Evolutionary conservation across 495 filamentous ascomycete species (phyloP).

Genomic region (Neurospora sp.): DNA sequence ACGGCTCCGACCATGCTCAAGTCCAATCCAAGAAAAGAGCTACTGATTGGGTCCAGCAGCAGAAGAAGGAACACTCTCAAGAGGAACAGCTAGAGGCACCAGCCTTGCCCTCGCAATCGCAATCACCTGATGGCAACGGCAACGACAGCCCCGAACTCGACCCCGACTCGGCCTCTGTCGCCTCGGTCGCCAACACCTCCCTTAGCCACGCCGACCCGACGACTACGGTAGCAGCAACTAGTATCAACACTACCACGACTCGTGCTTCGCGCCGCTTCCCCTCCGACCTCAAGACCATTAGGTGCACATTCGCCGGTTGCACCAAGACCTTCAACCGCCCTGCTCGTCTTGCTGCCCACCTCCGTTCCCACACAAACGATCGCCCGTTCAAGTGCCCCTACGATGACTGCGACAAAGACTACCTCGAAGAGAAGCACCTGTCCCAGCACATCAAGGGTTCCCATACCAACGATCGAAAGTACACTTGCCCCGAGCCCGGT

Average conservation of each 20-base stretch:
- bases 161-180: conserved; percentile 8
- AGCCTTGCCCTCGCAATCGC: neutral
- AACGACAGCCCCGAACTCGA: neutral
- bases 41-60: neutral
- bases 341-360: conserved; percentile 64
- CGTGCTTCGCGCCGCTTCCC: conserved; percentile 50
- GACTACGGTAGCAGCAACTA: conserved; percentile 14
- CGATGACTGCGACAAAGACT: conserved; percentile 65
- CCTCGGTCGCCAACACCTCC: conserved; percentile 6
- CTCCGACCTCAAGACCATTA: conserved; percentile 62
- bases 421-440: conserved; percentile 71
- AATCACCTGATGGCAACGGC: neutral
- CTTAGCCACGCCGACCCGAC: conserved; percentile 1
- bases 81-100: neutral
- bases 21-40: conserved; percentile 2
- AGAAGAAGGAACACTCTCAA: neutral
- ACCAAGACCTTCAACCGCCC: conserved; percentile 80
- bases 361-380: conserved; percentile 71
- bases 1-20: neutral
- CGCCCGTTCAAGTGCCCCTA: conserved; percentile 61
- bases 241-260: conserved; percentile 36
- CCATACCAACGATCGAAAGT: conserved; percentile 61
- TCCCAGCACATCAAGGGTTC: conserved; percentile 71
- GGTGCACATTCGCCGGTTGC: conserved; percentile 61
- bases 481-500: conserved; percentile 55